Percentiles rank a stretch among this genome's conserved stretches.
phyloP scores from a whole-genome alignment of 2,329 filamentous ascomycete species.

The Blumeria graminis region DNA sequence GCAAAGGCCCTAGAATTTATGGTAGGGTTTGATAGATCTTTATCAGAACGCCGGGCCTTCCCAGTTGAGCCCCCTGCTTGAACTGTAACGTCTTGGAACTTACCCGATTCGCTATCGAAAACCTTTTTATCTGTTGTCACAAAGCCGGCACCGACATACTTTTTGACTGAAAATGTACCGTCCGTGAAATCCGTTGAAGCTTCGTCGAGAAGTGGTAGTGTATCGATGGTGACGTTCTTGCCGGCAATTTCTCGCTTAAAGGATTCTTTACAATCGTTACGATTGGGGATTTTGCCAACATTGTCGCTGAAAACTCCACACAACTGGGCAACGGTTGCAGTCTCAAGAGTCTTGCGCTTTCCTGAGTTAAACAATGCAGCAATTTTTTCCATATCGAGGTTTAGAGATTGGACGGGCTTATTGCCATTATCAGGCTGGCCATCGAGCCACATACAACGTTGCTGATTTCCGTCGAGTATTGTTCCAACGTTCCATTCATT shows the following conservation, averaged over 20 bases:
- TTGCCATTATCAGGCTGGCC: background rate
- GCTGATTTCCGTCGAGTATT: background rate
- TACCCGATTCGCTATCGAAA: background rate
- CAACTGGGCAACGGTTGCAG: background rate
- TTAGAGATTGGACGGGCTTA: background rate
- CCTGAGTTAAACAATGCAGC: background rate
- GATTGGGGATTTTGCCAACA: background rate
- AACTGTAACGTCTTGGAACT: background rate
- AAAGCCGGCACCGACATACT: background rate
- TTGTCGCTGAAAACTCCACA: background rate
- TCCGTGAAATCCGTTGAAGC: background rate
- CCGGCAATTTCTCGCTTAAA: background rate
- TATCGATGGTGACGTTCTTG: background rate
- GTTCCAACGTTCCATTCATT: background rate
- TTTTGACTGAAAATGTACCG: background rate
- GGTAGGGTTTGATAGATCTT: background rate
- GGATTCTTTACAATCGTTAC: background rate
- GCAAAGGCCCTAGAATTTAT: background rate
- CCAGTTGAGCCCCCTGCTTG: too few relatives aligned
- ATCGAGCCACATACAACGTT: slow-evolving; percentile 1
- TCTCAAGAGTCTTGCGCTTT: background rate
- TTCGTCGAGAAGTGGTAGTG: background rate
- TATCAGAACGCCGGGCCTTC: background rate
- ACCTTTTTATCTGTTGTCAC: background rate
- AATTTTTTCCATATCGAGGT: background rate